phyloP scores from a whole-genome alignment of 202 grass and related monocot genomes.

The Miscanthus sacchariflorus region DNA sequence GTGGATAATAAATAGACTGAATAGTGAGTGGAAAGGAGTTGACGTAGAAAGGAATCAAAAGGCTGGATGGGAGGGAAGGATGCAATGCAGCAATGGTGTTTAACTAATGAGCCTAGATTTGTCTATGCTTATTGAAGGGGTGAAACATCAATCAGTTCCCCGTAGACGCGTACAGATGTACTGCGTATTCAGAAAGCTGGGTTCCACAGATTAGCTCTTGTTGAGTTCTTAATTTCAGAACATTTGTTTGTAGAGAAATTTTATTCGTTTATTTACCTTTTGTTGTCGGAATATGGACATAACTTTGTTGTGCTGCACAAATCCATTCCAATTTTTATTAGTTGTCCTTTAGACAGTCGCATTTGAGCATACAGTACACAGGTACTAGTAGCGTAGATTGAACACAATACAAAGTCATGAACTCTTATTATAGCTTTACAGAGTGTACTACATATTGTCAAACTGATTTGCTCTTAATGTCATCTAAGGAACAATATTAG shows the following conservation, averaged over 20 bases:
- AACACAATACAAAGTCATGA: neutral
- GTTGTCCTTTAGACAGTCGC: neutral
- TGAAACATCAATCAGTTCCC: neutral
- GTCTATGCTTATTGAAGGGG: neutral
- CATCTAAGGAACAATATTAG: neutral
- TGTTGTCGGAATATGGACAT: too few relatives aligned
- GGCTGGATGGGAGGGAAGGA: neutral
- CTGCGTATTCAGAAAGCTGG: neutral
- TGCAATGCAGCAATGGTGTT: neutral
- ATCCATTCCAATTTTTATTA: neutral
- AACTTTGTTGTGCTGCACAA: too few relatives aligned
- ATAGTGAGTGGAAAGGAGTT: neutral
- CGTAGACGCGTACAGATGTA: neutral
- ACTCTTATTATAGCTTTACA: too few relatives aligned
- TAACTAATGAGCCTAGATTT: neutral
- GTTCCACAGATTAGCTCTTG: too few relatives aligned
- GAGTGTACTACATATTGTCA: too few relatives aligned
- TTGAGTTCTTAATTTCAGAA: neutral
- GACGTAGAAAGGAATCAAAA: constrained; percentile 23
- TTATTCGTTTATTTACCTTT: too few relatives aligned
- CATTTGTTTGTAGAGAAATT: too few relatives aligned
- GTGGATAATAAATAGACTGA: neutral
- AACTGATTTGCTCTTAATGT: neutral
- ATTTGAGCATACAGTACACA: neutral
- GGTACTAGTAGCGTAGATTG: neutral